A percentile compares a stretch with the other conserved stretches of the same genome.
Evolutionary conservation across 2,329 filamentous ascomycete genomes (phyloP).

Genomic region (Botrytis fabae): DNA sequence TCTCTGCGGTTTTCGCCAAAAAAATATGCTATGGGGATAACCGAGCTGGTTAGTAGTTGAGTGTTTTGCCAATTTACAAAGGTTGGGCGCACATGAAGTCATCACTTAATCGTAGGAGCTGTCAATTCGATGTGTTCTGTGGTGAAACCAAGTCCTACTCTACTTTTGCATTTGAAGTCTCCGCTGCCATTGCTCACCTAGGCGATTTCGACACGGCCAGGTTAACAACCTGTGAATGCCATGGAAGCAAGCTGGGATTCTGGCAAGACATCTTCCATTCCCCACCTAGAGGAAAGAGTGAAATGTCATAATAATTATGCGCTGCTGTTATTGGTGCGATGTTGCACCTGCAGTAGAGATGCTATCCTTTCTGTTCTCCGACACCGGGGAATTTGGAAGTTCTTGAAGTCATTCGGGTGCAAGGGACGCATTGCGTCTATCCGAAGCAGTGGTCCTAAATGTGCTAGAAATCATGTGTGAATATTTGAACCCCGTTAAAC

Average conservation of each 20-base stretch:
- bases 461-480: background rate
- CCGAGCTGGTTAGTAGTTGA: background rate
- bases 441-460: background rate
- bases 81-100: background rate
- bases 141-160: background rate
- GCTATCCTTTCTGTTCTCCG: background rate
- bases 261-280: background rate
- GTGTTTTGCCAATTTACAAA: background rate
- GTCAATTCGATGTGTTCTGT: background rate
- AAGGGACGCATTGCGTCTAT: background rate
- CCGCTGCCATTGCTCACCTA: background rate
- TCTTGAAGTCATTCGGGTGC: background rate
- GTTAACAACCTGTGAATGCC: accelerated
- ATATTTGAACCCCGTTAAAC: background rate
- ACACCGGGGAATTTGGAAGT: background rate
- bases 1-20: background rate
- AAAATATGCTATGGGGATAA: background rate
- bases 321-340: background rate
- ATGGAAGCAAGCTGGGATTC: background rate
- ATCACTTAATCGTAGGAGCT: background rate
- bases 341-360: background rate
- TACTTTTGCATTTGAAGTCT: background rate
- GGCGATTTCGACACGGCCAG: background rate
- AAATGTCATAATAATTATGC: too few species aligned
- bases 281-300: background rate